Base-by-base conservation (phyloP, 257 asterid genomes). In the Dorcoceras hygrometricum region DNA sequence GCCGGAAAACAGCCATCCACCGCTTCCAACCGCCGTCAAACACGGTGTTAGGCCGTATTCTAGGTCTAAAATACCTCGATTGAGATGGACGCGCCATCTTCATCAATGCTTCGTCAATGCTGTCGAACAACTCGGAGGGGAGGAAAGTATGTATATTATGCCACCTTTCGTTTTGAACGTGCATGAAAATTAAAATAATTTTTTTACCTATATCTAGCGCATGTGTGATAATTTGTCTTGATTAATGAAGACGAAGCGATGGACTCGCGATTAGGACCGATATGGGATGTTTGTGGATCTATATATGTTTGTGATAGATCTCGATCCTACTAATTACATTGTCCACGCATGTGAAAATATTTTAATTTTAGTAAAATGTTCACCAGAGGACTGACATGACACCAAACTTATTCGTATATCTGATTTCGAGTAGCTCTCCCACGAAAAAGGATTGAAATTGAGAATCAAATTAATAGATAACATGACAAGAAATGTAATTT, bases 71-170 rank as follows among this genome's bases (percentile, higher is more conserved):
- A 39, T 64, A 70, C 96, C 96, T 0, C 78, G 96, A 6, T 73
- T 89, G 23, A 66, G 79, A 73, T 89, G 96, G 96, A 89, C 95
- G 0, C 68, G 72, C 1, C 90, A 87, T 61, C 96, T 89, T 66
- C 96, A 89, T 23, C 86, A 67, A 23, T 58, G 85, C 58, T 87
- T 89, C 29, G 78, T 89, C 78, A 75, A 72, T 66, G 95, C 93
- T 14, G 93, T 87, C 8, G 75, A 89, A 3, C 79, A 82, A 2
- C 90, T 89, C 0, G 96, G 95, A 9, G 95, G 93, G 63, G 95
- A 82, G 77, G 92, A 87, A 4, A 78, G 95, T 89, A 85, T 6
- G 18, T 53, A 8, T 22, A 11, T 27, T 18, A 31, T 25, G 8
- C 50, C 2, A 58, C 23, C 62, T 62, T 29, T 72, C 51, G 19